Percentiles rank a stretch among this genome's conserved stretches.
Evolutionary conservation across 2,329 filamentous ascomycete species (phyloP).

Genomic region (Scedosporium dehoogii): DNA sequence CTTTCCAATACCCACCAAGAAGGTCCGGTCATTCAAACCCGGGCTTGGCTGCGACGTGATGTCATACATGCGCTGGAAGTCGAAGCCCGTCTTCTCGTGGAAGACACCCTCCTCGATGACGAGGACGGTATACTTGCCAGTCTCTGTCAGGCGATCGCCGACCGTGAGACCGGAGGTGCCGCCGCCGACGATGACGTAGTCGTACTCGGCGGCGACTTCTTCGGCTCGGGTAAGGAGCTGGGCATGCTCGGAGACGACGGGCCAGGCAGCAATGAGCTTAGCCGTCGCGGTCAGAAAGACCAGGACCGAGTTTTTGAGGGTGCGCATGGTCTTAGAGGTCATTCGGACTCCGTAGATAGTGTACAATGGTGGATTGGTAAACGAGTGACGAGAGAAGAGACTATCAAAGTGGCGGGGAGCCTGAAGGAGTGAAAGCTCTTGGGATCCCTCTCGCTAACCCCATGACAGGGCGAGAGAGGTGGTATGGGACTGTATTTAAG

Average conservation of each 20-base stretch:
- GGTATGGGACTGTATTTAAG: background rate
- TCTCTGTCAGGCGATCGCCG: slow-evolving; percentile 4
- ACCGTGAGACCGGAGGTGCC: slow-evolving; percentile 14
- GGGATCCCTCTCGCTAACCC: background rate
- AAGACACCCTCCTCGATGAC: slow-evolving; percentile 4
- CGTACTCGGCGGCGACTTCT: slow-evolving; percentile 5
- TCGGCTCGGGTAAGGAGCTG: slow-evolving; percentile 3
- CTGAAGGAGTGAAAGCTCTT: background rate
- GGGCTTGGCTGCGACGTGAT: slow-evolving; percentile 20
- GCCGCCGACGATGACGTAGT: slow-evolving; percentile 22
- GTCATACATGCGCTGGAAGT: slow-evolving; percentile 15
- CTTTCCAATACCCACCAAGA: slow-evolving; percentile 16
- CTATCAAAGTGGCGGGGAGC: background rate
- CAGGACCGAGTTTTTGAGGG: background rate
- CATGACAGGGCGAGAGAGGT: background rate
- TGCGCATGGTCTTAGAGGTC: background rate
- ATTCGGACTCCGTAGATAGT: background rate
- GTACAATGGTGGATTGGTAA: background rate
- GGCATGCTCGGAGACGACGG: slow-evolving; percentile 2
- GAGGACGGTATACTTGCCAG: slow-evolving; percentile 5
- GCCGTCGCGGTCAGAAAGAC: slow-evolving; percentile 1
- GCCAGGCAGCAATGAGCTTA: slow-evolving; percentile 1
- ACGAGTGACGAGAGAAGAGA: background rate
- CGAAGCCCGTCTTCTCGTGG: slow-evolving; percentile 4
- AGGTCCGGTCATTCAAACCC: slow-evolving; percentile 15